Percentiles rank a stretch among this genome's conserved stretches.
phyloP scores from a whole-genome alignment of 192 early-diverging fungal species.

The Mortierella claussenii region DNA sequence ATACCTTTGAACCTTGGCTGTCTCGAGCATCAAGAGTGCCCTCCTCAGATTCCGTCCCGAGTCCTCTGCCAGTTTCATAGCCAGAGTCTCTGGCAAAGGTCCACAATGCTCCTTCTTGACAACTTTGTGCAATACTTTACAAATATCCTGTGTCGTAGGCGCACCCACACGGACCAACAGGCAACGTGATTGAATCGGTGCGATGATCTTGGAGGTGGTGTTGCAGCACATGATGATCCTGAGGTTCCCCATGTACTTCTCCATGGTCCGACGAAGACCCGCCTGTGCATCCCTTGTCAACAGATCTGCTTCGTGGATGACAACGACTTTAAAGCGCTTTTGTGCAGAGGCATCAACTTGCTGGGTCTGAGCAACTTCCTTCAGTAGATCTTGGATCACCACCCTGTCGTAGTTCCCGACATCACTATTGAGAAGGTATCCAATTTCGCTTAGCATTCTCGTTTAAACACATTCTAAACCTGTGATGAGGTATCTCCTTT shows the following conservation, averaged over 20 bases:
- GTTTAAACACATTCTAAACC: too few relatives aligned
- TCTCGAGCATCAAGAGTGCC: conserved; percentile 92
- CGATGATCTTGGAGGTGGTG: conserved; percentile 90
- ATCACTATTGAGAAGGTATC: conserved; percentile 75
- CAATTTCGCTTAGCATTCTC: too few relatives aligned
- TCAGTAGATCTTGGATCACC: conserved; percentile 95
- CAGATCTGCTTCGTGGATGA: conserved; percentile 94
- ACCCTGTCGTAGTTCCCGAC: conserved; percentile 94
- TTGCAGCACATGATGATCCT: conserved; percentile 94
- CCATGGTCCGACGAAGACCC: conserved; percentile 98
- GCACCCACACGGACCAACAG: conserved; percentile 87
- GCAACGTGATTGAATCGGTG: conserved; percentile 93
- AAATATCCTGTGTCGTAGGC: conserved; percentile 80
- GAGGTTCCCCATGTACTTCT: conserved; percentile 96
- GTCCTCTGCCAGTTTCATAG: conserved; percentile 71
- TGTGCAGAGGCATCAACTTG: conserved; percentile 85
- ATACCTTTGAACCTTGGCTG: conserved; percentile 76
- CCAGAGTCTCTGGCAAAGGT: conserved; percentile 68
- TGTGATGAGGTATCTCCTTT: too few relatives aligned
- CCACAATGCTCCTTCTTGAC: conserved; percentile 84
- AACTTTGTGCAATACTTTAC: conserved; percentile 74
- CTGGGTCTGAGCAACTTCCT: conserved; percentile 96
- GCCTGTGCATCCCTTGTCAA: conserved; percentile 94
- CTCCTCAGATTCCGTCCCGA: conserved; percentile 87
- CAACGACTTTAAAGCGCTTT: conserved; percentile 93